phyloP scores from a whole-genome alignment of 192 early-diverging fungal species.

The Paraglomus brasilianum region DNA sequence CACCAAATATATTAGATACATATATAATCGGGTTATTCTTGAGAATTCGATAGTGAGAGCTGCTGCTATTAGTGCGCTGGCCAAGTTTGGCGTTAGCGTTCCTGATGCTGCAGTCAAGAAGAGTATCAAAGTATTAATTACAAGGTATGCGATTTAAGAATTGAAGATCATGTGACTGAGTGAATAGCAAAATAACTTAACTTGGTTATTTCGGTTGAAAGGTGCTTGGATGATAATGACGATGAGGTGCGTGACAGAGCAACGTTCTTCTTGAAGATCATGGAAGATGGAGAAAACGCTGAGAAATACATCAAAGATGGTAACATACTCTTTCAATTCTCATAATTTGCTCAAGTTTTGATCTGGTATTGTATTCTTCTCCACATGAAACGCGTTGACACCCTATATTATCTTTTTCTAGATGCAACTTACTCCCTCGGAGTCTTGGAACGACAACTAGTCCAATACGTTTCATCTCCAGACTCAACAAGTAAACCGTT shows the following conservation, averaged over 20 bases:
- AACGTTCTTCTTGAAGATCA: slow-evolving; percentile 80
- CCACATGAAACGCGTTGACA: slow-evolving; percentile 7
- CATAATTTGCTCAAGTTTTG: not conserved
- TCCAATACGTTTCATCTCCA: slow-evolving; percentile 78
- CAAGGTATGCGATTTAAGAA: slow-evolving; percentile 44
- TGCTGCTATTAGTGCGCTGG: slow-evolving; percentile 93
- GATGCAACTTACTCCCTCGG: slow-evolving; percentile 85
- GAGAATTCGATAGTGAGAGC: slow-evolving; percentile 96
- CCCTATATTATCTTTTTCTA: slow-evolving; percentile 35
- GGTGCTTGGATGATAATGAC: slow-evolving; percentile 96
- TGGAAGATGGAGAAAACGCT: slow-evolving; percentile 61
- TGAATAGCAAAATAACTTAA: slow-evolving; percentile 27
- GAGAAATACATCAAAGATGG: slow-evolving; percentile 81
- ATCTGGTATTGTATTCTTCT: not conserved
- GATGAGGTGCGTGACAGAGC: slow-evolving; percentile 98
- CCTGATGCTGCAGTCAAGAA: slow-evolving; percentile 68
- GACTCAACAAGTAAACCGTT: slow-evolving; percentile 65
- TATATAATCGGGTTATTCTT: slow-evolving; percentile 98
- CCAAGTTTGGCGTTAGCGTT: slow-evolving; percentile 85
- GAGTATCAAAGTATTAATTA: slow-evolving; percentile 83
- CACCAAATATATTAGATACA: slow-evolving; percentile 96
- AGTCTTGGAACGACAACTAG: slow-evolving; percentile 82
- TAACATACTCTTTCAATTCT: slow-evolving; percentile 37
- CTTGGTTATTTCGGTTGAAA: slow-evolving; percentile 36
- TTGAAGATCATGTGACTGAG: too few relatives aligned